phyloP scores from a whole-genome alignment of 371 early-diverging fungal genomes.

The Apophysomyces trapeziformis region DNA sequence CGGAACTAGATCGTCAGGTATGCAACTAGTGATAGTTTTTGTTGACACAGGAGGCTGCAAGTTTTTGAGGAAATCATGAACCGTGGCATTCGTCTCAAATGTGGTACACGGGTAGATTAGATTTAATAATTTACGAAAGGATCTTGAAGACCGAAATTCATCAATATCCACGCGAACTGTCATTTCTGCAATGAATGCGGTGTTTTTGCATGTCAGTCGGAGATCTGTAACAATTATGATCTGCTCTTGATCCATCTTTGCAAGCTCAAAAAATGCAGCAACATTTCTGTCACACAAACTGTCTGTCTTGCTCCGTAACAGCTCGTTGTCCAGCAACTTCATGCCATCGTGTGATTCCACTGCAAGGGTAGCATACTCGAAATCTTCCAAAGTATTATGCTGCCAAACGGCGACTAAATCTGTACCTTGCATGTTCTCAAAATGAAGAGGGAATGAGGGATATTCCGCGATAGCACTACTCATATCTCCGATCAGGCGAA shows the following conservation, averaged over 20 bases:
- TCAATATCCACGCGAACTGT: constrained; percentile 1
- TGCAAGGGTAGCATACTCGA: not conserved
- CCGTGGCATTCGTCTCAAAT: constrained; percentile 1
- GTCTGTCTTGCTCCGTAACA: not conserved
- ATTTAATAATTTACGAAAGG: not conserved
- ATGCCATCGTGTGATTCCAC: not conserved
- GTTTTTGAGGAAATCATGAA: constrained; percentile 29
- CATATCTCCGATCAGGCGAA: not conserved
- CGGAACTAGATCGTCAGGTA: constrained; percentile 20
- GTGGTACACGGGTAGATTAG: not conserved
- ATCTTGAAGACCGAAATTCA: not conserved
- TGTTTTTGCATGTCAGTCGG: not conserved
- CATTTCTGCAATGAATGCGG: not conserved
- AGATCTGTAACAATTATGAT: not conserved
- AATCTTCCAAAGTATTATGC: not conserved
- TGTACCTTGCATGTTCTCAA: not conserved
- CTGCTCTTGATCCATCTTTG: not conserved
- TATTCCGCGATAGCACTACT: not conserved
- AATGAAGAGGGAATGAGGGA: not conserved
- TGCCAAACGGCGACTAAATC: not conserved
- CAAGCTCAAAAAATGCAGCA: not conserved
- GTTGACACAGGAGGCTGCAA: constrained; percentile 34
- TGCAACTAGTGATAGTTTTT: constrained; percentile 8
- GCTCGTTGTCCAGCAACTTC: not conserved
- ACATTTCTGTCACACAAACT: not conserved